Evolutionary conservation across 768 basidiomycete species (phyloP).

Genomic region (Pisolithus sp.): DNA sequence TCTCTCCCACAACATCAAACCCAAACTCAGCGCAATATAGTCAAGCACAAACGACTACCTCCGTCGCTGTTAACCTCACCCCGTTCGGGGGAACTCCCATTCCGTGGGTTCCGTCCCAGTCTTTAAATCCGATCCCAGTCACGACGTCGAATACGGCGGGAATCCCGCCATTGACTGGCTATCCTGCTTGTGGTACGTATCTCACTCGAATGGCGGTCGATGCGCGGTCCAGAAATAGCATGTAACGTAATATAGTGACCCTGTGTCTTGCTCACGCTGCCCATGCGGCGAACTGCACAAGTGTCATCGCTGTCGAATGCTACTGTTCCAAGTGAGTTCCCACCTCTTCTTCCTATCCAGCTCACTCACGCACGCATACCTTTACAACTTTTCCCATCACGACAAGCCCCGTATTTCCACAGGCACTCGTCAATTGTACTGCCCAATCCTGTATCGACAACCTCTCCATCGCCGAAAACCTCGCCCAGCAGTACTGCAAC

Average conservation of each 20-base stretch:
- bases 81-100: not conserved
- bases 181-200: conserved; percentile 34
- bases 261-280: conserved; percentile 38
- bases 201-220: no score
- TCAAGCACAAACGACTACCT: no score
- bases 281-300: conserved; percentile 12
- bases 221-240: no score
- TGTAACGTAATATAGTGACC: conserved; percentile 28
- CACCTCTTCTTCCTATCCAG: not conserved
- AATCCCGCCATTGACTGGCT: conserved; percentile 35
- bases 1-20: no score
- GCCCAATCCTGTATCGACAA: conserved; percentile 31
- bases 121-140: conserved; percentile 8
- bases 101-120: not conserved
- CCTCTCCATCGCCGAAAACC: conserved; percentile 33
- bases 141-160: conserved; percentile 29
- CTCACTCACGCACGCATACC: not conserved
- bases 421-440: conserved; percentile 33
- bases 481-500: conserved; percentile 45
- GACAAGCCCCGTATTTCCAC: conserved; percentile 31
- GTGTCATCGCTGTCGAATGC: conserved; percentile 42
- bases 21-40: no score
- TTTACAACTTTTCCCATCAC: not conserved
- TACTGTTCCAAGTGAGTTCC: conserved; percentile 38
- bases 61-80: not conserved